These are phyloP conservation scores for Sarocladiaceae sp. DNA, from an alignment of 2,329 filamentous ascomycete genomes.

Conservation along the genomic window DNA sequence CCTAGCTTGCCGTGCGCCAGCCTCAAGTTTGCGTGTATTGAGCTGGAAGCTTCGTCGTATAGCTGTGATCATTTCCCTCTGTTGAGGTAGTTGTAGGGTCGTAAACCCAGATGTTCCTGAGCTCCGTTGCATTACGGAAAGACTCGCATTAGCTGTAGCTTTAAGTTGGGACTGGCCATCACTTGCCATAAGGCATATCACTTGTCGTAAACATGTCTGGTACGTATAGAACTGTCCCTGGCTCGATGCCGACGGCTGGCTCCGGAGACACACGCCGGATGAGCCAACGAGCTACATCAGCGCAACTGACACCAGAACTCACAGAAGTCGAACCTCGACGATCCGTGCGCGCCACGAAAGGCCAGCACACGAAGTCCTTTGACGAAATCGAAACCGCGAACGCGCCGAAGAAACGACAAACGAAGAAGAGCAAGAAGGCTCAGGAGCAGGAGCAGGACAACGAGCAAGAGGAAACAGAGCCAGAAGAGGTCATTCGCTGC, in stretches of 20 bases:
- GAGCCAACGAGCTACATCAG: not conserved
- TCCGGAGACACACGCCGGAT: not conserved
- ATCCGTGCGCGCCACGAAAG: slow-evolving; percentile 94
- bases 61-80: slow-evolving; percentile 5
- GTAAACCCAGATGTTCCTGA: slow-evolving; percentile 10
- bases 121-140: not conserved
- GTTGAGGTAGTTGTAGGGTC: slow-evolving; percentile 3
- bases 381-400: slow-evolving; percentile 65
- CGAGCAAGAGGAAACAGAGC: slow-evolving; percentile 38
- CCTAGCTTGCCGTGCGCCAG: not conserved
- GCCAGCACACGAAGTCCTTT: slow-evolving; percentile 85
- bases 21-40: not conserved
- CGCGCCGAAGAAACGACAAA: slow-evolving; percentile 48
- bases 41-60: not conserved
- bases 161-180: not conserved
- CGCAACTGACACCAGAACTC: slow-evolving; percentile 21
- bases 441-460: slow-evolving; percentile 50
- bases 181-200: not conserved
- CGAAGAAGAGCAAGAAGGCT: slow-evolving; percentile 54
- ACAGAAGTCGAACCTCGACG: slow-evolving; percentile 74
- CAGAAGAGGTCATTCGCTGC: slow-evolving; percentile 79
- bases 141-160: slow-evolving; percentile 6
- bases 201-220: slow-evolving; percentile 10
- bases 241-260: not conserved
- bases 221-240: slow-evolving; percentile 7